These are phyloP conservation scores for Starmerella scarabaei DNA, from an alignment of 805 yeast genomes.

Conservation along the genomic window DNA sequence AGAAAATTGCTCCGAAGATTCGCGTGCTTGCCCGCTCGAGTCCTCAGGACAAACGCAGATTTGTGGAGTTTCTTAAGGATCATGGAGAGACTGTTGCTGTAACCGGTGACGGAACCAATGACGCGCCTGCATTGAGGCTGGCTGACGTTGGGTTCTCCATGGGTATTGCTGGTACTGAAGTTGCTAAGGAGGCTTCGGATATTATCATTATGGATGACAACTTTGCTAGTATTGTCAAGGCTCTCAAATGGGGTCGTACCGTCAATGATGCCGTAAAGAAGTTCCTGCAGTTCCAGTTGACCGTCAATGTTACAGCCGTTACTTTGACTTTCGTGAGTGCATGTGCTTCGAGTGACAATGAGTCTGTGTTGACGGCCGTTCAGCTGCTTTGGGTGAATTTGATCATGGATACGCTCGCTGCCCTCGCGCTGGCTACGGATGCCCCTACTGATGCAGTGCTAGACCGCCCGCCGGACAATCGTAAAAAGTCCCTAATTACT, in stretches of 20 bases:
- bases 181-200: slow-evolving; percentile 94
- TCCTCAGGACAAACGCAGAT: slow-evolving; percentile 84
- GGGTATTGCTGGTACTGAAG: slow-evolving; percentile 98
- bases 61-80: slow-evolving; percentile 66
- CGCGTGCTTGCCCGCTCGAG: slow-evolving; percentile 86
- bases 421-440: slow-evolving; percentile 93
- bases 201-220: slow-evolving; percentile 89
- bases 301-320: slow-evolving; percentile 96
- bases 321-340: slow-evolving; percentile 86
- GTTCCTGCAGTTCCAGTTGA: slow-evolving; percentile 89
- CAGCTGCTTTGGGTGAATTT: slow-evolving; percentile 94
- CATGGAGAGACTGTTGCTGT: slow-evolving; percentile 94
- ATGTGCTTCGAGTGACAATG: slow-evolving; percentile 63
- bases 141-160: slow-evolving; percentile 98
- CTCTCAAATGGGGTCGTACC: slow-evolving; percentile 97
- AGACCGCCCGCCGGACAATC: slow-evolving; percentile 71
- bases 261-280: slow-evolving; percentile 89
- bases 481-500: slow-evolving; percentile 65
- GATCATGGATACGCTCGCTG: slow-evolving; percentile 97
- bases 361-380: slow-evolving; percentile 89
- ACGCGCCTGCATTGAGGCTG: slow-evolving; percentile 90
- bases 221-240: slow-evolving; percentile 86
- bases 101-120: slow-evolving; percentile 98
- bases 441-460: slow-evolving; percentile 78
- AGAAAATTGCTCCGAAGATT: slow-evolving; percentile 52